A percentile compares a stretch with the other conserved stretches of the same genome.
Conservation (phyloP, 2,329 filamentous ascomycete species). For the Alternaria panax region DNA sequence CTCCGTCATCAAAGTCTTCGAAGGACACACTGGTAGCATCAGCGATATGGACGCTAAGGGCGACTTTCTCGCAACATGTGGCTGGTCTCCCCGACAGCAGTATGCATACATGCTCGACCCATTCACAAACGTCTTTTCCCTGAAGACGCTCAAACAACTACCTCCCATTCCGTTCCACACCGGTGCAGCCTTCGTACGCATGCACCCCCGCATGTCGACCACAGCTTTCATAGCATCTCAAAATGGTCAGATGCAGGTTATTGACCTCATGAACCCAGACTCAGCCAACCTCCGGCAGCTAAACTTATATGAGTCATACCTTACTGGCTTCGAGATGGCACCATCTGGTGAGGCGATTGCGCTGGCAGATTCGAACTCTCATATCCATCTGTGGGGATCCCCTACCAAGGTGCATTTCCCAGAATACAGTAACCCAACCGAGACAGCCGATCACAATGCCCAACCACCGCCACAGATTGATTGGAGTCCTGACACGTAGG, state of each 20-base stretch:
- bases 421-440: constrained; percentile 76
- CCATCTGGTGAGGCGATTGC: constrained; percentile 86
- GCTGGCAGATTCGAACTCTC: constrained; percentile 78
- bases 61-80: constrained; percentile 94
- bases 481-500: constrained; percentile 75
- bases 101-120: constrained; percentile 85
- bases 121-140: constrained; percentile 92
- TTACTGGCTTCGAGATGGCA: constrained; percentile 84
- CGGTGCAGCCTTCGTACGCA: constrained; percentile 90
- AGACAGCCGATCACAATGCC: constrained; percentile 72
- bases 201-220: constrained; percentile 95
- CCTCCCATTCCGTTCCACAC: constrained; percentile 91
- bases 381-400: constrained; percentile 87
- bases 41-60: constrained; percentile 98
- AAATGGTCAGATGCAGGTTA: constrained; percentile 90
- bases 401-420: constrained; percentile 86
- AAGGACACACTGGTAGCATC: constrained; percentile 85
- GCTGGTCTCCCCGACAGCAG: constrained; percentile 84
- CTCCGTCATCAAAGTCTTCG: constrained; percentile 83
- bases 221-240: constrained; percentile 94
- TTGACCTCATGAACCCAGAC: constrained; percentile 93
- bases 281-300: constrained; percentile 85
- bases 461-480: constrained; percentile 68
- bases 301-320: constrained; percentile 73
- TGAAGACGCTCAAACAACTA: constrained; percentile 87